phyloP scores from a whole-genome alignment of 2,329 filamentous ascomycete species.

The Alternaria incomplexa region DNA sequence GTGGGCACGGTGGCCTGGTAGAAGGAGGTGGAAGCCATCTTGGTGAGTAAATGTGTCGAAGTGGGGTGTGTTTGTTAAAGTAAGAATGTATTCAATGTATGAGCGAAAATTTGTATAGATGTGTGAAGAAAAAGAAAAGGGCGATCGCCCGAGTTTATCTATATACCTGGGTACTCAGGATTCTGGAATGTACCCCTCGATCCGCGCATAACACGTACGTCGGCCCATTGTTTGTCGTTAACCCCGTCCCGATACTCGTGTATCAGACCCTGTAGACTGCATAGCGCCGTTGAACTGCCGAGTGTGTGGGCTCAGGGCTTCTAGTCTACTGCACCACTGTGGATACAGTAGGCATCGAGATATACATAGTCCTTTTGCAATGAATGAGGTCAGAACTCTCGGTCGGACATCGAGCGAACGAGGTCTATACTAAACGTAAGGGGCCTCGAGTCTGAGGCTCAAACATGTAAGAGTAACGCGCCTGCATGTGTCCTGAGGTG shows the following conservation, averaged over 20 bases:
- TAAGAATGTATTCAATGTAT: neutral
- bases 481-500: neutral
- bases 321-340: neutral
- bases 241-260: neutral
- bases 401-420: neutral
- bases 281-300: neutral
- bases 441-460: no score
- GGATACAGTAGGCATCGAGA: neutral
- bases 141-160: neutral
- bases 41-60: neutral
- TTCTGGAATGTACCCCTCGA: neutral
- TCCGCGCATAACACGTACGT: neutral
- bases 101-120: neutral
- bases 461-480: neutral
- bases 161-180: neutral
- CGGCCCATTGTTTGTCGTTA: neutral
- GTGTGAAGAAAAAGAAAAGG: neutral
- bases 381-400: neutral
- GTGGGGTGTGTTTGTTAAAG: neutral
- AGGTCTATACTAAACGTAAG: neutral
- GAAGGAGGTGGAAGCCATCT: conserved; percentile 26
- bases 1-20: conserved; percentile 23
- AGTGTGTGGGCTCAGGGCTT: neutral
- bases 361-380: neutral
- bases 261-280: neutral